Conservation (phyloP, 23 red algal species). For the Chondrus crispus region DNA sequence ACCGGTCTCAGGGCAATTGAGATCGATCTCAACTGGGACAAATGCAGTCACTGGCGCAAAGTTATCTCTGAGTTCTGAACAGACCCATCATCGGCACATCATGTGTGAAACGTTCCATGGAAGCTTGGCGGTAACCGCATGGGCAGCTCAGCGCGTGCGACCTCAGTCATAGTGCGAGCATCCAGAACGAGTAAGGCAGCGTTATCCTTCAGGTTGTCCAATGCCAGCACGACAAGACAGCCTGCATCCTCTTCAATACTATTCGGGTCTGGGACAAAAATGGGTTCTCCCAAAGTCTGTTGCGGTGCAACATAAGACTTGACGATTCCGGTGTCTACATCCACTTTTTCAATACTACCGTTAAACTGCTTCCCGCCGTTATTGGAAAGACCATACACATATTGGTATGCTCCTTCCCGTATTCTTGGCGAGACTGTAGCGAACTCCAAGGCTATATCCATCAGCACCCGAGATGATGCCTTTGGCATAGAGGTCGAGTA, state of each 20-base stretch:
- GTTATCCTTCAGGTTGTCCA: background rate
- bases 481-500: background rate
- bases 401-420: background rate
- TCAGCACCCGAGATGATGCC: background rate
- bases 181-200: background rate
- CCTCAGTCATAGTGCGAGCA: background rate
- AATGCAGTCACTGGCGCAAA: too few relatives aligned
- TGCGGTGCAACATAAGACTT: too few relatives aligned
- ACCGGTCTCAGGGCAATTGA: too few relatives aligned
- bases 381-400: background rate
- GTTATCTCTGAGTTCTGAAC: too few relatives aligned
- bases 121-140: background rate
- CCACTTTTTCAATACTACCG: too few relatives aligned
- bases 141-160: background rate
- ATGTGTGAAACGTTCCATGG: slow-evolving; percentile 14
- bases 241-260: background rate
- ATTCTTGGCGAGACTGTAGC: background rate
- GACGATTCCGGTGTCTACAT: too few relatives aligned
- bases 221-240: background rate
- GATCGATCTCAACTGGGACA: too few relatives aligned
- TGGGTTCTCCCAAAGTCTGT: slow-evolving; percentile 8
- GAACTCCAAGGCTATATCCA: background rate
- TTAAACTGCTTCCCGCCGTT: too few relatives aligned
- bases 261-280: background rate
- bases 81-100: too few relatives aligned